Conservation (phyloP, 805 yeast genomes). For the Wickerhamomyces canadensis region DNA sequence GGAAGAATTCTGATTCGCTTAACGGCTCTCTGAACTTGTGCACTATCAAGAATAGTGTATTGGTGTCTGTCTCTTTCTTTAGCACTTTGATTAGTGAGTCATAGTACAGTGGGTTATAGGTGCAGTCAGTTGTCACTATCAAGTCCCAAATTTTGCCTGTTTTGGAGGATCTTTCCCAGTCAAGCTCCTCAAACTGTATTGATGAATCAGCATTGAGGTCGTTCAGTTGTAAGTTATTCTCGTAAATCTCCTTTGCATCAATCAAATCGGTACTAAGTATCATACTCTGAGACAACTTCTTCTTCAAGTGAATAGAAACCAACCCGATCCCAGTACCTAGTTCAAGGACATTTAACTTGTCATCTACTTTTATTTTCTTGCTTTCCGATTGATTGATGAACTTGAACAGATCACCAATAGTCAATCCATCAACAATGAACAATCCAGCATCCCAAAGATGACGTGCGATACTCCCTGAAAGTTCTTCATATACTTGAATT, state of each 20-base stretch:
- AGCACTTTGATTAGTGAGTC: constrained; percentile 29
- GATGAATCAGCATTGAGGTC: constrained; percentile 2
- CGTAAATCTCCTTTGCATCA: constrained; percentile 33
- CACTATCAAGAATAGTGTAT: constrained; percentile 14
- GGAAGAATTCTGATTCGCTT: constrained; percentile 20
- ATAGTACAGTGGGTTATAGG: constrained; percentile 36
- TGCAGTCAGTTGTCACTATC: constrained; percentile 36
- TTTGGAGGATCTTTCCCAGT: constrained; percentile 29
- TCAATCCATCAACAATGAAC: constrained; percentile 10
- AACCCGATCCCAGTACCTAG: constrained; percentile 41
- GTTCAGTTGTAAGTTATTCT: constrained; percentile 26
- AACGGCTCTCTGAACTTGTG: constrained; percentile 25
- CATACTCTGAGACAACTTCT: constrained; percentile 12
- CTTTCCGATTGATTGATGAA: constrained; percentile 4
- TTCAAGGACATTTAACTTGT: constrained; percentile 25
- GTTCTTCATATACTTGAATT: constrained; percentile 27
- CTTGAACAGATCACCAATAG: constrained; percentile 3
- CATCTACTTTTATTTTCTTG: not conserved
- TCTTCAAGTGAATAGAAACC: constrained; percentile 28
- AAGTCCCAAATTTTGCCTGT: constrained; percentile 28
- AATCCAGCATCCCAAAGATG: constrained; percentile 40
- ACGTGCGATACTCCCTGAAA: constrained; percentile 35
- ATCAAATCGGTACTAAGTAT: constrained; percentile 31
- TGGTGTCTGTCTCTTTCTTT: constrained; percentile 9
- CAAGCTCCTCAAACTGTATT: constrained; percentile 26